Percentiles rank a stretch among this genome's conserved stretches.
Evolutionary conservation across 129 eudicot genomes (phyloP).

Genomic region (Escallonia herrerae): DNA sequence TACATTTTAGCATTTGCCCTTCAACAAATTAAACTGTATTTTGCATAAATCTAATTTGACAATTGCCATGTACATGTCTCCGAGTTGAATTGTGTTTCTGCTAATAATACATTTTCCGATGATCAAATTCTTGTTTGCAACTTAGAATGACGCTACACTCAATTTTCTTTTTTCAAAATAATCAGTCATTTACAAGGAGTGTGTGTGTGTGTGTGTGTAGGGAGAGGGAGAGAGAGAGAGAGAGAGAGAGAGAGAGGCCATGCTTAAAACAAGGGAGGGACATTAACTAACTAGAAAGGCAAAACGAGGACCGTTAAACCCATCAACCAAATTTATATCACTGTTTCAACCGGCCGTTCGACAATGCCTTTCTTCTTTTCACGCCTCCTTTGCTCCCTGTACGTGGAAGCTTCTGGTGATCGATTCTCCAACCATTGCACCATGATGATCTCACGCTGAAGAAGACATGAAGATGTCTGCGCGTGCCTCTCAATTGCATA

Average conservation of each 20-base stretch:
- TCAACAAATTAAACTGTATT: too few relatives aligned
- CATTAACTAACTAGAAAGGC: neutral
- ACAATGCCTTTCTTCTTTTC: neutral
- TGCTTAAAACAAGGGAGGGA: constrained; percentile 12
- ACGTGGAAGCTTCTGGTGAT: neutral
- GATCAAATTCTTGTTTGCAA: too few relatives aligned
- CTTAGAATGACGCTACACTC: too few relatives aligned
- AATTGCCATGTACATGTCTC: too few relatives aligned
- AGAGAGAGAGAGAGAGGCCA: constrained; percentile 6
- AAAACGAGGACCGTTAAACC: constrained; percentile 14
- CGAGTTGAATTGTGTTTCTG: too few relatives aligned
- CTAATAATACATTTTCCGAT: too few relatives aligned
- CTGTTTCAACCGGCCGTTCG: constrained; percentile 4
- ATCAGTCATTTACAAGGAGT: too few relatives aligned
- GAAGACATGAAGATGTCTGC: neutral
- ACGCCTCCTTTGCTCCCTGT: neutral
- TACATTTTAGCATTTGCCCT: too few relatives aligned
- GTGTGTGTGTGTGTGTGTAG: too few relatives aligned
- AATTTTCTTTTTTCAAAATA: too few relatives aligned
- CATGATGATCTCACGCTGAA: neutral
- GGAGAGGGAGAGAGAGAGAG: neutral
- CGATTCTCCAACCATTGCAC: neutral
- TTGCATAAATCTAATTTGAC: too few relatives aligned
- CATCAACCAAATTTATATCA: constrained; percentile 2
- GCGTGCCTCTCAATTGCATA: neutral